These are phyloP conservation scores for Aaosphaeria pasadenensis DNA, from an alignment of 2,329 filamentous ascomycete genomes.

Conservation along the genomic window DNA sequence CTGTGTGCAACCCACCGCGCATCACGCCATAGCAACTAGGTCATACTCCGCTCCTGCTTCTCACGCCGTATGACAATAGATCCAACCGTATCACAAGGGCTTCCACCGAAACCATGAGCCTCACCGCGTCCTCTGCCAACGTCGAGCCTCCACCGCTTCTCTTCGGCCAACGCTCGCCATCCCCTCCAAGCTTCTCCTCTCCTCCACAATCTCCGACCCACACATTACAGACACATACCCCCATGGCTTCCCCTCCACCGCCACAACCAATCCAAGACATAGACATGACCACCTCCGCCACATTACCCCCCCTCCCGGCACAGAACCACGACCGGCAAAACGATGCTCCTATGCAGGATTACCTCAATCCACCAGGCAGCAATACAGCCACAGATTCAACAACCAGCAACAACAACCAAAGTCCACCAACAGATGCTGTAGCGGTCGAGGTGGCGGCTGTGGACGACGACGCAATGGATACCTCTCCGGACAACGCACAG, in stretches of 20 bases:
- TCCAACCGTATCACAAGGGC: background rate
- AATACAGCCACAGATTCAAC: conserved; percentile 7
- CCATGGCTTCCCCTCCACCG: conserved; percentile 21
- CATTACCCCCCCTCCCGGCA: conserved; percentile 24
- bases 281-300: conserved; percentile 35
- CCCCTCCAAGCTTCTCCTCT: conserved; percentile 31
- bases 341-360: conserved; percentile 31
- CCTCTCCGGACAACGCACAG: conserved; percentile 30
- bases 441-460: conserved; percentile 27
- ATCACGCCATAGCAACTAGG: too few relatives aligned
- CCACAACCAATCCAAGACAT: conserved; percentile 21
- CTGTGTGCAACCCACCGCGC: too few relatives aligned
- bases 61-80: conserved; percentile 1
- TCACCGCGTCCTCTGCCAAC: conserved; percentile 19
- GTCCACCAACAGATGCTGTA: conserved; percentile 13
- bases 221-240: conserved; percentile 20
- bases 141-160: conserved; percentile 36
- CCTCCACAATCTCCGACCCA: conserved; percentile 28
- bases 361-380: conserved; percentile 16
- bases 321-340: conserved; percentile 38
- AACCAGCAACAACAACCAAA: background rate
- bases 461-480: conserved; percentile 40
- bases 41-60: background rate
- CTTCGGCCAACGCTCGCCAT: conserved; percentile 31
- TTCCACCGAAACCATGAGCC: conserved; percentile 32